Base-by-base conservation (phyloP, 2,329 filamentous ascomycete species). In the Boeremia lycopersici region DNA sequence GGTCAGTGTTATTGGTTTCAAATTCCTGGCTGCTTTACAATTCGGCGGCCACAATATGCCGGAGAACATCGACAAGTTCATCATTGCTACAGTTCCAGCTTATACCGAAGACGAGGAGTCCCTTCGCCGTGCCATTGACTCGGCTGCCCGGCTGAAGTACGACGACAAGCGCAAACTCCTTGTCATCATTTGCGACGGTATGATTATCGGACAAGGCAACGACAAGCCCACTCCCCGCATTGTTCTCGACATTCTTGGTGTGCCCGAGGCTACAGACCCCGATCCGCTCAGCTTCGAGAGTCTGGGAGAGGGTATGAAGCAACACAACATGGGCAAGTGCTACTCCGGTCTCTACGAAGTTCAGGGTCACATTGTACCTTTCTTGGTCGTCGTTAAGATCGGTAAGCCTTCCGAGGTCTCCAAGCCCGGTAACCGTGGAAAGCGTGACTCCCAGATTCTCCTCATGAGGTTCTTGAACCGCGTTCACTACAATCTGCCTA, bases 91-190 rank as follows among this genome's bases (percentile, higher is more conserved):
- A 76, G 93, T 99, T 56, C 95, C 95, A 0, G 95, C 92, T 1
- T 99, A 99, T 70, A 99, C 95, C 0, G 95, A 99, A 80, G 95
- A 98, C 72, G 96, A 99, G 75, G 96, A 99, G 0, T 98, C 93
- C 31, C 83, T 99, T 25, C 91, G 95, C 50, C 93, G 93, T 81
- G 95, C 95, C 55, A 96, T 99, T 67, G 95, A 99, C 74, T 99
- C 95, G 0, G 90, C 91, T 55, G 93, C 95, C 26, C 85, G 92
- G 57, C 97, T 97, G 92, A 88, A 87, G 63, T 99, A 99, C 72
- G 95, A 99, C 69, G 93, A 99, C 74, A 99, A 99, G 81, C 91
- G 95, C 70, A 99, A 99, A 81, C 83, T 99, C 11, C 81, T 99
- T 25, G 86, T 96, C 62, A 83, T 99, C 58, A 82, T 99, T 61